Conservation (phyloP, 2,329 filamentous ascomycete species). For the Pseudocercospora pini-densiflorae region DNA sequence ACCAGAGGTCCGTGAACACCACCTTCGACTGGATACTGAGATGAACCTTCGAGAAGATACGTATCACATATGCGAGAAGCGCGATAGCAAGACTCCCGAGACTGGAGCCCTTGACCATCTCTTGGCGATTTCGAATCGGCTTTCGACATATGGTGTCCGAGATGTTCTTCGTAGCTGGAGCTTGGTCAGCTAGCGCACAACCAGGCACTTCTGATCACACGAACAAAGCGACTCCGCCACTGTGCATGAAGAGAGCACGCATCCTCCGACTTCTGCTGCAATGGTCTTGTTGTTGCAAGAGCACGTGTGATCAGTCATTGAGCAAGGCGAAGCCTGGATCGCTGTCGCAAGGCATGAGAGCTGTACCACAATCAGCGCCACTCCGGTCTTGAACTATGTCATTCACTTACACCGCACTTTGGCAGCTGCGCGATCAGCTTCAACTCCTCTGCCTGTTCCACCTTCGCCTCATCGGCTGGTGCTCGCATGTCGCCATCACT, state of each 20-base stretch:
- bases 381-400: too few species aligned
- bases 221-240: constrained; percentile 17
- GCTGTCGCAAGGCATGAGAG: constrained; percentile 11
- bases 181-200: not conserved
- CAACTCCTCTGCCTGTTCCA: not conserved
- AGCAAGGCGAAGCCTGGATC: constrained; percentile 14
- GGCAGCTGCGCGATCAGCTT: not conserved
- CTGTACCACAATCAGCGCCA: not conserved
- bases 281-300: constrained; percentile 15
- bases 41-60: constrained; percentile 12
- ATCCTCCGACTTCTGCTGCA: not conserved
- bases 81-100: not conserved
- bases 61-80: not conserved
- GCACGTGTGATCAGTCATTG: constrained; percentile 10
- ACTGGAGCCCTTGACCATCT: constrained; percentile 1
- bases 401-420: not conserved
- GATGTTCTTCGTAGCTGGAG: constrained; percentile 22
- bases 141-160: constrained; percentile 19
- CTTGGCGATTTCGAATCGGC: not conserved
- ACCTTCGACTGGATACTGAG: not conserved
- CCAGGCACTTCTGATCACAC: not conserved
- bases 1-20: constrained; percentile 13
- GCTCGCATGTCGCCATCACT: not conserved
- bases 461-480: not conserved
- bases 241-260: constrained; percentile 14